These are phyloP conservation scores for Beauveria scarabaeidicola DNA, from an alignment of 2,329 filamentous ascomycete genomes.

Conservation along the genomic window DNA sequence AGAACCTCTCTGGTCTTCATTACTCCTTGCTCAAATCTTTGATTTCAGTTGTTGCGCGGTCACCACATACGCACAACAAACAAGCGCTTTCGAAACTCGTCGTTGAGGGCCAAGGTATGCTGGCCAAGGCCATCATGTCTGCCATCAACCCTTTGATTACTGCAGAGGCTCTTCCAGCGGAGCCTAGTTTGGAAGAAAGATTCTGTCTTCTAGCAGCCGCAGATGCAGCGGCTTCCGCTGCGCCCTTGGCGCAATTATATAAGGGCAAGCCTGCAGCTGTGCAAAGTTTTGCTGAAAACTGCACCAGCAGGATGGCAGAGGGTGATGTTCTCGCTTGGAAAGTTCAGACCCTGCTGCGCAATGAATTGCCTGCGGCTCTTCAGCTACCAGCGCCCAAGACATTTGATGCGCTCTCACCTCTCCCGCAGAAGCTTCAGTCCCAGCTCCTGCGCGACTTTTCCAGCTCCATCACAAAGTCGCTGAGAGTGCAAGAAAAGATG, in stretches of 20 bases:
- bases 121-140: slow-evolving; percentile 20
- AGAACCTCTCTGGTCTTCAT: slow-evolving; percentile 19
- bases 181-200: slow-evolving; percentile 16
- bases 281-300: slow-evolving; percentile 28
- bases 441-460: slow-evolving; percentile 26
- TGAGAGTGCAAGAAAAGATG: slow-evolving; percentile 25
- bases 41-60: not conserved
- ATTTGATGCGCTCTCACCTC: slow-evolving; percentile 23
- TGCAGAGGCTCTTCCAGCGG: slow-evolving; percentile 23
- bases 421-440: slow-evolving; percentile 23
- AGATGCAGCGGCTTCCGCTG: slow-evolving; percentile 22
- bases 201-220: slow-evolving; percentile 25
- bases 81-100: slow-evolving; percentile 19
- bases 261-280: slow-evolving; percentile 24
- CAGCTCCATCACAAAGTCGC: slow-evolving; percentile 22
- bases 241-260: slow-evolving; percentile 16
- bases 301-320: slow-evolving; percentile 23
- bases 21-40: slow-evolving; percentile 16
- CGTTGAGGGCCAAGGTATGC: slow-evolving; percentile 18
- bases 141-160: slow-evolving; percentile 21
- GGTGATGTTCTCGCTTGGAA: slow-evolving; percentile 37
- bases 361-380: slow-evolving; percentile 25
- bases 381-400: slow-evolving; percentile 24
- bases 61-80: slow-evolving; percentile 1
- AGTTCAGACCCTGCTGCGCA: slow-evolving; percentile 34